Base-by-base conservation (phyloP, 306 rosid genomes). In the Fragaria iinumae region DNA sequence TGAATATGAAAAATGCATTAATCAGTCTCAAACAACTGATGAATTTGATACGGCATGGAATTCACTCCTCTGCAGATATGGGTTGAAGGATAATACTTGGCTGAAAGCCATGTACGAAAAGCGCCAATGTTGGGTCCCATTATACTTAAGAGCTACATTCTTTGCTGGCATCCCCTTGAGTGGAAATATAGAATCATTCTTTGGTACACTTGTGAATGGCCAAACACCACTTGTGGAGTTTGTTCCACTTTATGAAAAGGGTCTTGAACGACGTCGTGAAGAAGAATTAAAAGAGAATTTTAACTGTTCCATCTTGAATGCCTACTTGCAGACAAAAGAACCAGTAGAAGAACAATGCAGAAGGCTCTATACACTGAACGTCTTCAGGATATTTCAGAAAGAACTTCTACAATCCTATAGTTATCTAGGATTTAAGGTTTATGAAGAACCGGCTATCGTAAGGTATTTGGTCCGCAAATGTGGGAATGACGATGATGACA, bases 261-360 rank as follows among this genome's bases (percentile, higher is more conserved):
- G 88, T 60, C 85, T 95, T 67, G 96, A 95, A 87, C 89, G 89
- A 52, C 96, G 89, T 14, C 96, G 97, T 20, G 97, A 88, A 77
- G 97, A 89, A 76, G 98, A 95, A 82, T 80, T 91, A 68, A 95
- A 89, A 72, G 96, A 90, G 84, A 96, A 93, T 74, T 92, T 89
- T 68, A 86, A 95, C 79, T 81, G 97, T 77, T 85, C 87, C 41
- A 89, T 89, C 75, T 82, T 92, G 80, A 93, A 87, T 74, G 90
- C 91, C n/a, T 80, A 87, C 86, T 82, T 95, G 91, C 97, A 90
- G 88, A 95, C 97, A 49, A 89, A 95, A 82, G 97, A 95, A 81
- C 89, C 96, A 32, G 84, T 84, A 34, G 98, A 92, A 88, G 97
- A 95, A 68, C 98, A 95, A 75, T 88, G 97, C 67, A 83, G 92